A percentile compares a stretch with the other conserved stretches of the same genome.
Evolutionary conservation across 2,329 filamentous ascomycete genomes (phyloP).

Genomic region (Colletotrichum navitas): DNA sequence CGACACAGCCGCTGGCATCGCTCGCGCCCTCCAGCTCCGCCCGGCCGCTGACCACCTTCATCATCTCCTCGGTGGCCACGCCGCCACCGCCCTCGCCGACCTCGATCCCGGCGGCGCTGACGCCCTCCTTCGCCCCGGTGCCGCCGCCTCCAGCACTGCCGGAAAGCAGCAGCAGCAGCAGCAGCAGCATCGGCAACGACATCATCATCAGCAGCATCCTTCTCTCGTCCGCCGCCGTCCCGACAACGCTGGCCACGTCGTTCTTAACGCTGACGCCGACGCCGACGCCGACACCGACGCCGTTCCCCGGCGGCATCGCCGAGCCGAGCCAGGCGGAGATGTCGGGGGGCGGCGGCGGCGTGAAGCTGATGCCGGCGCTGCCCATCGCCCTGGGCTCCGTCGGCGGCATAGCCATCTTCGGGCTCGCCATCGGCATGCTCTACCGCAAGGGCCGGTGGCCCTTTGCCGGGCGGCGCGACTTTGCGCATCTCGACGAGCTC

Average conservation of each 20-base stretch:
- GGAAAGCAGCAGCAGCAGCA: not conserved
- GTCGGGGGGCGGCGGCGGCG: slow-evolving; percentile 6
- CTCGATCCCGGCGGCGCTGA: slow-evolving; percentile 12
- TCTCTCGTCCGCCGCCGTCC: not conserved
- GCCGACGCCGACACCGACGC: slow-evolving; percentile 22
- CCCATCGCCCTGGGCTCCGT: slow-evolving; percentile 41
- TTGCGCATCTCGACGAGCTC: slow-evolving; percentile 36
- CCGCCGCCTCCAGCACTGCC: not conserved
- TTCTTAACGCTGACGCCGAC: not conserved
- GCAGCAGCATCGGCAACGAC: not conserved
- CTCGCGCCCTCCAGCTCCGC: slow-evolving; percentile 4
- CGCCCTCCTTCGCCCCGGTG: slow-evolving; percentile 14
- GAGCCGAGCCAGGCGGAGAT: slow-evolving; percentile 32
- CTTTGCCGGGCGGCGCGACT: slow-evolving; percentile 21
- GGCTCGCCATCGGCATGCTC: slow-evolving; percentile 33
- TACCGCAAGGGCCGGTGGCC: slow-evolving; percentile 40
- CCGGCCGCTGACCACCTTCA: slow-evolving; percentile 30
- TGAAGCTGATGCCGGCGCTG: slow-evolving; percentile 42
- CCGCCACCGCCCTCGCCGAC: slow-evolving; percentile 28
- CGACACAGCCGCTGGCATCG: slow-evolving; percentile 1
- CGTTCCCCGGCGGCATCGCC: slow-evolving; percentile 13
- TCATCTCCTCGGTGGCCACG: slow-evolving; percentile 29
- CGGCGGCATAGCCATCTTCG: slow-evolving; percentile 40
- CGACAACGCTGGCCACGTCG: not conserved
- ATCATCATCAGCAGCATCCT: not conserved